These are phyloP conservation scores for Mycena metata DNA, from an alignment of 768 basidiomycete species.

Conservation along the genomic window DNA sequence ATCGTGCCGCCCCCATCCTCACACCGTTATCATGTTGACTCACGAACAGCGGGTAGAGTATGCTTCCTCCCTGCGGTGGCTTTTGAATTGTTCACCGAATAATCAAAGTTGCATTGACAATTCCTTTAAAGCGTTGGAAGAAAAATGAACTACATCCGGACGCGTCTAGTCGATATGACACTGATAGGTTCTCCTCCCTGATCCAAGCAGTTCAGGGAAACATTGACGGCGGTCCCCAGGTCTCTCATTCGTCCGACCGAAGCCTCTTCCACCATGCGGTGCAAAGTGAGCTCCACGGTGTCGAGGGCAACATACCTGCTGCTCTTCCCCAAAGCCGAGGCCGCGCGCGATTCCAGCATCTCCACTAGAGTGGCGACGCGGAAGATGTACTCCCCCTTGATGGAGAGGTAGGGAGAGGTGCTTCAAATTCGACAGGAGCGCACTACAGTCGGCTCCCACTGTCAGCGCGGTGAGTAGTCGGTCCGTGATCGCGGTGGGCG, in stretches of 20 bases:
- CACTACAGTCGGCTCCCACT: not conserved
- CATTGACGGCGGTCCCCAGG: not conserved
- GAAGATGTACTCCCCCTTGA: constrained; percentile 2
- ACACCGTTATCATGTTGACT: no score
- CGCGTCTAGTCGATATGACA: not conserved
- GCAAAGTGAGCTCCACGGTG: not conserved
- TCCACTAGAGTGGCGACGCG: not conserved
- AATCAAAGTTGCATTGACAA: no score
- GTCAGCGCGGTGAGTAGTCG: constrained; percentile 5
- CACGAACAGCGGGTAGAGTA: no score
- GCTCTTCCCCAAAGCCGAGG: not conserved
- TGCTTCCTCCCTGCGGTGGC: no score
- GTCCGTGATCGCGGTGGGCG: not conserved
- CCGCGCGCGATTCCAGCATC: constrained; percentile 10
- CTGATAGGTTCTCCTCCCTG: not conserved
- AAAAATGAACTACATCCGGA: no score
- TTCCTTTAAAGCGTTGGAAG: no score
- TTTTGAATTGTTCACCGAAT: no score
- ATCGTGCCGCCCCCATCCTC: no score
- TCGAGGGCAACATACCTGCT: not conserved
- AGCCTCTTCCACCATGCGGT: not conserved
- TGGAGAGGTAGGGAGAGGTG: not conserved
- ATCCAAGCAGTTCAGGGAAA: not conserved
- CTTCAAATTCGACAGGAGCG: not conserved
- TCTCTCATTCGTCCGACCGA: not conserved